A percentile compares a stretch with the other conserved stretches of the same genome.
These are phyloP conservation scores for Apostasia shenzhenica DNA, from an alignment of 106 monocot genomes.

Conservation along the genomic window DNA sequence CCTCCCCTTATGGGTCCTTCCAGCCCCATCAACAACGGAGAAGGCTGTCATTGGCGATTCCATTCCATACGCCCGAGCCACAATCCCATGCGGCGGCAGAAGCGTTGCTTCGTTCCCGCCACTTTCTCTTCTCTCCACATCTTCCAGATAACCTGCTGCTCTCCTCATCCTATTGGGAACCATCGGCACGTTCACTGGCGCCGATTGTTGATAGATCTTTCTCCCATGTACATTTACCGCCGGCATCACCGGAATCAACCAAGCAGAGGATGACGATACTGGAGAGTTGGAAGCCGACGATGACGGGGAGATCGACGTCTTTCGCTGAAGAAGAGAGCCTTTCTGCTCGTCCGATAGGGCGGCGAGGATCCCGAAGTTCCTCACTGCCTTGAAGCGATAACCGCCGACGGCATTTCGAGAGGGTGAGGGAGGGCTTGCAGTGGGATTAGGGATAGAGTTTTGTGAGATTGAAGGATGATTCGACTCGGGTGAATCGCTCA, in stretches of 20 bases:
- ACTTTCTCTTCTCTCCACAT: conserved; percentile 4
- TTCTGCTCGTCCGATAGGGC: conserved; percentile 40
- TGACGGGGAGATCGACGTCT: conserved; percentile 18
- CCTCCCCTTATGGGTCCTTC: conserved; percentile 74
- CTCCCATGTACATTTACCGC: conserved; percentile 12
- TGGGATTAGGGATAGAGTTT: conserved; percentile 4
- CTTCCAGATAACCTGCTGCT: background rate
- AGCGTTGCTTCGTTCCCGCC: conserved; percentile 37
- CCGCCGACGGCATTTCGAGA: background rate
- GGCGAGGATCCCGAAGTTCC: conserved; percentile 61
- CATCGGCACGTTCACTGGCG: conserved; percentile 68
- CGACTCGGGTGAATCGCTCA: background rate
- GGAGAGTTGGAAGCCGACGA: conserved; percentile 25
- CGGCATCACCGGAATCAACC: conserved; percentile 32
- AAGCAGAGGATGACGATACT: conserved; percentile 15
- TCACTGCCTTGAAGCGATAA: conserved; percentile 10
- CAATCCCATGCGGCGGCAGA: conserved; percentile 81
- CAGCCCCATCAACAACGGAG: conserved; percentile 73
- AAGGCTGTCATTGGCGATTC: conserved; percentile 61
- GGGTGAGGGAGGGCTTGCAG: background rate
- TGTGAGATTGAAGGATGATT: background rate
- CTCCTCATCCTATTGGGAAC: conserved; percentile 14
- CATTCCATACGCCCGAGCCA: conserved; percentile 38
- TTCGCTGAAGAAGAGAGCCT: conserved; percentile 23
- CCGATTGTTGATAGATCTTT: conserved; percentile 39